phyloP scores from a whole-genome alignment of 306 rosid genomes.

The Ormosia emarginata region DNA sequence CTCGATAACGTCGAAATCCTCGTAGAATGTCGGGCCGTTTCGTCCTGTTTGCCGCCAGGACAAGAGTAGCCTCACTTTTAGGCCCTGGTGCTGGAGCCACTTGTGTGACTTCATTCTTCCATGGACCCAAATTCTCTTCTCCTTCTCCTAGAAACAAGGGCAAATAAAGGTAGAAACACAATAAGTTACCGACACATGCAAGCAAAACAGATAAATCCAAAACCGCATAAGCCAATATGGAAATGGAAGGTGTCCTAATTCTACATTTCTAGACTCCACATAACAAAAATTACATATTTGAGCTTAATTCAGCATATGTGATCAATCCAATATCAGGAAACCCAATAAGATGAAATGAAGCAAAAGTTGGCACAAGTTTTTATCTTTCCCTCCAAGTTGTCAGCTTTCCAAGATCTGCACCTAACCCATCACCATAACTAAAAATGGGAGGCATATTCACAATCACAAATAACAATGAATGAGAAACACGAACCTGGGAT shows the following conservation, averaged over 20 bases:
- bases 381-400: slow-evolving; percentile 1
- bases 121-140: slow-evolving; percentile 68
- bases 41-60: slow-evolving; percentile 83
- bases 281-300: not conserved
- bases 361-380: not conserved
- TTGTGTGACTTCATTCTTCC: slow-evolving; percentile 54
- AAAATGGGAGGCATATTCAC: too few species aligned
- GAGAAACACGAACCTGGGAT: slow-evolving; percentile 53
- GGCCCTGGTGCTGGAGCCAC: slow-evolving; percentile 72
- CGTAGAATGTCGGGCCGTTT: slow-evolving; percentile 75
- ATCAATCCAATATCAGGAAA: slow-evolving; percentile 18
- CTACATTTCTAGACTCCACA: not conserved
- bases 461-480: not conserved
- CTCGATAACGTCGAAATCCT: slow-evolving; percentile 57
- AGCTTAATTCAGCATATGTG: not conserved
- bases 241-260: not conserved
- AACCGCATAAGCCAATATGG: not conserved
- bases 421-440: slow-evolving; percentile 24
- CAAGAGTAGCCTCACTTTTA: slow-evolving; percentile 47
- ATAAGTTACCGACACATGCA: not conserved
- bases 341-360: not conserved
- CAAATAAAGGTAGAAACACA: not conserved
- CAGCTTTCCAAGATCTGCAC: slow-evolving; percentile 16
- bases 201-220: not conserved
- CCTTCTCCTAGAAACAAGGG: slow-evolving; percentile 49